A percentile compares a stretch with the other conserved stretches of the same genome.
Conservation (phyloP, 345 rosid species). For the Orychophragmus violaceus region DNA sequence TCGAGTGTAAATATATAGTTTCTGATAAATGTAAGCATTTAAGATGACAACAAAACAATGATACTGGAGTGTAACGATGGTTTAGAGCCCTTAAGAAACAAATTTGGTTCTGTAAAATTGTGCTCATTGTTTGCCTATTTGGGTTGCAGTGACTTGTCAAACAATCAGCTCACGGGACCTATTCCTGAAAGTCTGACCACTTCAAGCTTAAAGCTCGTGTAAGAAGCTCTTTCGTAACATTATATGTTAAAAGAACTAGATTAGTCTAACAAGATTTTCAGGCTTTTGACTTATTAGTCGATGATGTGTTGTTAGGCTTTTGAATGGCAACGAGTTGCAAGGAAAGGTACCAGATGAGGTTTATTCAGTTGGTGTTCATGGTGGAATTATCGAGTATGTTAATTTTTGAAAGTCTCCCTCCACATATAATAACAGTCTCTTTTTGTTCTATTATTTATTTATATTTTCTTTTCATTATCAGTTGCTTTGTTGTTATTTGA, state of each 20-base stretch:
- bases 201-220: constrained; percentile 73
- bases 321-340: constrained; percentile 65
- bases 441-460: background rate
- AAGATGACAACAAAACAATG: background rate
- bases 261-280: background rate
- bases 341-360: constrained; percentile 85
- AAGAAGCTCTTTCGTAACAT: too few relatives aligned
- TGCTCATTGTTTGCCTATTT: constrained; percentile 17
- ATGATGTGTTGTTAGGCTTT: constrained; percentile 42
- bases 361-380: constrained; percentile 84
- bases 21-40: background rate
- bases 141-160: constrained; percentile 70
- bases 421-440: background rate
- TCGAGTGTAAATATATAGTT: background rate
- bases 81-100: background rate
- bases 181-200: constrained; percentile 77
- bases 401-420: background rate
- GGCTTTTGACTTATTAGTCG: too few relatives aligned
- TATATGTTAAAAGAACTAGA: background rate
- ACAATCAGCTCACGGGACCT: constrained; percentile 70
- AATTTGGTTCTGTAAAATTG: background rate
- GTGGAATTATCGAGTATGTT: constrained; percentile 88
- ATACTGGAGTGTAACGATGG: background rate
- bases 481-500: background rate
- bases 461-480: background rate